Evolutionary conservation across 2,329 filamentous ascomycete genomes (phyloP).

Genomic region (Aspergillus vadensis): DNA sequence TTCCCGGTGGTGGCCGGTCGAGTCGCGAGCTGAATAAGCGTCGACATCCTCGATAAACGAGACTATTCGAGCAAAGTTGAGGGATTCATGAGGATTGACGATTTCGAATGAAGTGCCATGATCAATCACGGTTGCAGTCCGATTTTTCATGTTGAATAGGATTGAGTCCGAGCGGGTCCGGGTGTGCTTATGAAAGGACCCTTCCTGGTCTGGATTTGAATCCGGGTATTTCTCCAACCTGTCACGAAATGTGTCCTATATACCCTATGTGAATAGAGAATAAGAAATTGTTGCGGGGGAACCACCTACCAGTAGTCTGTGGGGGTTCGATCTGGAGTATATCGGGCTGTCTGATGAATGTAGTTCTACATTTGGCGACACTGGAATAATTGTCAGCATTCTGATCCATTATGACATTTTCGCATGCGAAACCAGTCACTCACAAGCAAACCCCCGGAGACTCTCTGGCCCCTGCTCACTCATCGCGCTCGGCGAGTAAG

Average conservation of each 20-base stretch:
- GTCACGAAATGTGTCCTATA: conserved; percentile 38
- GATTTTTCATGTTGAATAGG: conserved; percentile 28
- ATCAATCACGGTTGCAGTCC: conserved; percentile 33
- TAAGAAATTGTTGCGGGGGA: not conserved
- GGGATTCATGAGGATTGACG: conserved; percentile 40
- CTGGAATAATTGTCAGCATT: conserved; percentile 5
- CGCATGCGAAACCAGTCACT: conserved; percentile 8
- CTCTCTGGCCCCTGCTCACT: conserved; percentile 35
- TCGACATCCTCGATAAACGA: conserved; percentile 41
- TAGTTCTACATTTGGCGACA: conserved; percentile 16
- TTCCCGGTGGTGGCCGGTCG: conserved; percentile 26
- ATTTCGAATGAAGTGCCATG: conserved; percentile 42
- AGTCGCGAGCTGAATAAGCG: conserved; percentile 22
- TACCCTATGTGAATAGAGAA: not conserved
- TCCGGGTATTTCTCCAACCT: conserved; percentile 27
- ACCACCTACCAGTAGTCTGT: conserved; percentile 21
- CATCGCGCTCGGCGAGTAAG: conserved; percentile 37
- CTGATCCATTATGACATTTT: conserved; percentile 2
- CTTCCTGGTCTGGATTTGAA: conserved; percentile 22
- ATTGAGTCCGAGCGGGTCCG: conserved; percentile 31
- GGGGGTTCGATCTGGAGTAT: conserved; percentile 13
- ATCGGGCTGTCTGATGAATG: conserved; percentile 1
- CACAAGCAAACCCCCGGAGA: conserved; percentile 26
- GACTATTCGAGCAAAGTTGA: conserved; percentile 38
- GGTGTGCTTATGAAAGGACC: conserved; percentile 20